These are phyloP conservation scores for Mytilinidion resinicola DNA, from an alignment of 495 filamentous ascomycete genomes.

Conservation along the genomic window DNA sequence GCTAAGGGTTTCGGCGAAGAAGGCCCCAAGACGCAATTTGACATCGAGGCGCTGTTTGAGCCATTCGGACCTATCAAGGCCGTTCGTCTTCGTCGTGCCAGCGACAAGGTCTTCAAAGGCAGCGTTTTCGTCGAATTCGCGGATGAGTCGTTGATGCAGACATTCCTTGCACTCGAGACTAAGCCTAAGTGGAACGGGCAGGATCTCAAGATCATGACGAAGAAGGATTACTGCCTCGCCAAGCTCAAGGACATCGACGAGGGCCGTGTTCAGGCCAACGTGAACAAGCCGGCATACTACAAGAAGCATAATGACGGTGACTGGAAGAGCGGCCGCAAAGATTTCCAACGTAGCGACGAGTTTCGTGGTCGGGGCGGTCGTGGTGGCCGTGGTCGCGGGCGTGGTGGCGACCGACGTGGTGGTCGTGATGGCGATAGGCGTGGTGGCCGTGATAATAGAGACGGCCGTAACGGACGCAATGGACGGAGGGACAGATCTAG, in stretches of 20 bases:
- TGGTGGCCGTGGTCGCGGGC: constrained; percentile 20
- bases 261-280: constrained; percentile 50
- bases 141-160: constrained; percentile 63
- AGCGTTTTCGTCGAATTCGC: constrained; percentile 92
- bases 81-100: constrained; percentile 80
- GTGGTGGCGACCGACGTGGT: neutral
- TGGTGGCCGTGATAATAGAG: constrained; percentile 15
- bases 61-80: constrained; percentile 69
- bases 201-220: constrained; percentile 69
- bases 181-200: constrained; percentile 74
- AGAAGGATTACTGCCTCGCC: constrained; percentile 76
- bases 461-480: neutral
- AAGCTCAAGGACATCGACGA: constrained; percentile 71
- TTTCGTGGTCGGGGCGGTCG: neutral
- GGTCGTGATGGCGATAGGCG: constrained; percentile 9
- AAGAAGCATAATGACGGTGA: constrained; percentile 5
- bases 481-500: neutral
- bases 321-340: constrained; percentile 18
- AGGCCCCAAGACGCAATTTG: constrained; percentile 70
- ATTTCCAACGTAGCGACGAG: constrained; percentile 14
- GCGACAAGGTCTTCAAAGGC: constrained; percentile 66
- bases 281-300: constrained; percentile 6
- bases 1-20: constrained; percentile 89
- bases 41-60: constrained; percentile 86
- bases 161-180: constrained; percentile 71